A percentile compares a stretch with the other conserved stretches of the same genome.
phyloP scores from a whole-genome alignment of 345 rosid species.

The Raphanus sativus region DNA sequence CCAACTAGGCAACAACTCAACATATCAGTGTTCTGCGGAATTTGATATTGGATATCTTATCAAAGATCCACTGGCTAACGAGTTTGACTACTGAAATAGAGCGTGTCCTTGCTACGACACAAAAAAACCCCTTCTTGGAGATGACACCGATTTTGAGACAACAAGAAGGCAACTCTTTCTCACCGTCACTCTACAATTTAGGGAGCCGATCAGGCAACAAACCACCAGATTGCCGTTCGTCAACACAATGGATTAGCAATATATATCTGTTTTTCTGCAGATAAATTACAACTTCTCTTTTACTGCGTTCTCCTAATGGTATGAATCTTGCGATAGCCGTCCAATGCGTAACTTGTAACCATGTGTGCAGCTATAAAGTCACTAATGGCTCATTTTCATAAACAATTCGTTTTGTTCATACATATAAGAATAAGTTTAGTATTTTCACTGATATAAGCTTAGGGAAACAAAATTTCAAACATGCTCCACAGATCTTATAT shows the following conservation, averaged over 20 bases:
- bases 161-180: no score
- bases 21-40: no score
- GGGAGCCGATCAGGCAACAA: no score
- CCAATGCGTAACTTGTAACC: conserved; percentile 19
- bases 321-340: conserved; percentile 30
- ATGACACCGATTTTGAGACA: no score
- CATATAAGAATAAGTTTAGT: background rate
- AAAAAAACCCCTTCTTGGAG: no score
- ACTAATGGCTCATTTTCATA: background rate
- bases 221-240: background rate
- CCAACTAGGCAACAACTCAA: no score
- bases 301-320: background rate
- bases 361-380: background rate
- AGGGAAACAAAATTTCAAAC: background rate
- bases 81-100: no score
- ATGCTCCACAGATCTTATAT: background rate
- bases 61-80: no score
- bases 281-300: background rate
- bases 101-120: no score
- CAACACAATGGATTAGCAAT: background rate
- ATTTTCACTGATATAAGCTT: background rate
- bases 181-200: no score
- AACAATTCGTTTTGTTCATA: conserved; percentile 3
- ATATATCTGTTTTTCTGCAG: background rate
- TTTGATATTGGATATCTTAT: no score